Base-by-base conservation (phyloP, 1,284 basidiomycete genomes). In the Xerocomus nothofagi region DNA sequence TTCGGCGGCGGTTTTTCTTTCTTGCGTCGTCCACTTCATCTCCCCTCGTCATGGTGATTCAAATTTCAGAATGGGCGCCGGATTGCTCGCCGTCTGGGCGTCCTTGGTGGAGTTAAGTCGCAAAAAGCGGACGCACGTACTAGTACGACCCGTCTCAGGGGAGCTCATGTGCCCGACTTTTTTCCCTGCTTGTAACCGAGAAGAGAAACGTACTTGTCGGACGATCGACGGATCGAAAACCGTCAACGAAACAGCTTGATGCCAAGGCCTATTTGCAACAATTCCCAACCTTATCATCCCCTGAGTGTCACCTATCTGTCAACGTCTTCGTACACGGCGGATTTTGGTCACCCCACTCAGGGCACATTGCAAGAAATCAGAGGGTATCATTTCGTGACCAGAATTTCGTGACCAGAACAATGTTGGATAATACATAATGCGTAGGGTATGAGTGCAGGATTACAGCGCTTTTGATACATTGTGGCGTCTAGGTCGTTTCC, bases 401-500 rank as follows among this genome's bases (percentile, higher is more conserved):
- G 44, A 23, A 20, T 42, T 37, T 30, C 37, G 39, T 44, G 23
- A 30, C 17, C 4, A 44, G 44, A 23, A 20, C 17, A 34, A 34
- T 53, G 31, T 56, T 48, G 42, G 27, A 50, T 61, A 50, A 50
- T 62, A 62, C 60, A 62, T 3, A 23, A 33, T 63, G 60, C 20
- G 40, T 51, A 42, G 60, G 54, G 60, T 62, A 66, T 56, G 49
- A 17, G 23, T 61, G 34, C 32, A 40, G 24, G n/a, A 50, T 48
- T 60, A 64, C 49, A 53, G 7, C 8, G 23, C 41, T 52, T 55
- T 57, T 26, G 47, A 60, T 62, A 66, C 55, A 61, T 17, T 47
- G n/a, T n/a, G 30, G 18, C 24, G 42, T 63, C 58, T 53, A 63
- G 30, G 31, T 40, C 36, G 45, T 53, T 44, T 59, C 50, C 33